Percentiles rank a stretch among this genome's conserved stretches.
Conservation (phyloP, 305 asterid species). For the Fraxinus sp. region DNA sequence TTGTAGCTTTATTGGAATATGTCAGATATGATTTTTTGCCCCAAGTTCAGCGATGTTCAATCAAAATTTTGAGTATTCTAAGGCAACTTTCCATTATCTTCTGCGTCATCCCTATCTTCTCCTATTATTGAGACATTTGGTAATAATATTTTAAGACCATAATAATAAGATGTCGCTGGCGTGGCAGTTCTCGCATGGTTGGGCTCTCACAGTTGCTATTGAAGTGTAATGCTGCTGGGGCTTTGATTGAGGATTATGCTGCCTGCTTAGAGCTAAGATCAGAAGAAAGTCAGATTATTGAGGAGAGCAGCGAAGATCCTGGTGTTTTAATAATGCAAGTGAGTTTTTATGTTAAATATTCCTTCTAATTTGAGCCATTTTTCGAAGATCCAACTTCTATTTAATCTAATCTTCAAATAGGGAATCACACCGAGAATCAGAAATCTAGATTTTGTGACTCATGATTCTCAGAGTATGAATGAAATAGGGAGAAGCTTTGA, state of each 20-base stretch:
- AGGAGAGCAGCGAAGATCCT: constrained; percentile 78
- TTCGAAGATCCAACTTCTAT: constrained; percentile 5
- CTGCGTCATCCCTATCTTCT: background rate
- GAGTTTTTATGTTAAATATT: constrained; percentile 32
- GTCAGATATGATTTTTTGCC: constrained; percentile 88
- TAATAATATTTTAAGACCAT: constrained; percentile 16
- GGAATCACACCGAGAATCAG: background rate
- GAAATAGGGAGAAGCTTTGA: constrained; percentile 10
- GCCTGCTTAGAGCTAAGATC: constrained; percentile 91
- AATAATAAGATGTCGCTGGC: constrained; percentile 18
- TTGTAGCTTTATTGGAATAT: constrained; percentile 76
- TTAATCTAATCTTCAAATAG: constrained; percentile 6
- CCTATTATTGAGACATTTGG: constrained; percentile 19
- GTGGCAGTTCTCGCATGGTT: constrained; percentile 81
- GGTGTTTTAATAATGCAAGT: constrained; percentile 93
- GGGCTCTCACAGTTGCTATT: constrained; percentile 89
- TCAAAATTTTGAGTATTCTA: constrained; percentile 79
- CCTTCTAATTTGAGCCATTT: constrained; percentile 16
- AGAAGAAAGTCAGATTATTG: constrained; percentile 75
- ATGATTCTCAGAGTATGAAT: background rate
- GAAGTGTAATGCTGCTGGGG: constrained; percentile 62
- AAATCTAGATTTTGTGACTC: background rate
- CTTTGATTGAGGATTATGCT: constrained; percentile 89
- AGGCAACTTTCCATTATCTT: constrained; percentile 47
- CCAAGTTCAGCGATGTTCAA: constrained; percentile 76